Evolutionary conservation across 164 flowering plant species (phyloP), one percentile per base, ranked within the genome.

Genomic region (Brasenia schreberi): DNA sequence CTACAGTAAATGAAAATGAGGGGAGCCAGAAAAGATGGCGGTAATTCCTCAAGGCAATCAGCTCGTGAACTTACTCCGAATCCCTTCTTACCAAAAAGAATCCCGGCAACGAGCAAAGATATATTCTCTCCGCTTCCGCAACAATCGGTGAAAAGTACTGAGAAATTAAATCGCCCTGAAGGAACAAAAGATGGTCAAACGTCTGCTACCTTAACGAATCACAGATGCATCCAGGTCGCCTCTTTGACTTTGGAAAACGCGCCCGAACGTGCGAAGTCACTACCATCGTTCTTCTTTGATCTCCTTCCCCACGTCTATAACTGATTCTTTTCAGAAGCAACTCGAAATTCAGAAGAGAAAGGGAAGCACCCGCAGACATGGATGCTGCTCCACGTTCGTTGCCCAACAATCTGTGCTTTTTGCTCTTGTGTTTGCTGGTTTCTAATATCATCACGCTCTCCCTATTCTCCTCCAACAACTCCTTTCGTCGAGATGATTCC

Each of bases 381-480:
- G 77, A 73, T 27, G 18, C 66, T 53, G 16, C 12, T 14, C 56
- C 56, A 14, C 42, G 45, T 6, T 56, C 74, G 42, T 64, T 73
- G 60, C 62, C 73, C 65, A 61, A 71, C 11, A 75, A 66, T 39
- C 65, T 80, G 68, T 67, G 72, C 77, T 77, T 77, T 72, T 61
- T 83, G 43, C 72, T 76, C 75, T 66, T 81, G 45, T 82, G 81
- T 23, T 12, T 61, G 9, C 1, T 81, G 1, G 70, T 81, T 10
- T 69, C 85, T 65, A 84, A 80, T 74, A 77, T 84, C 33, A 72
- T 82, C 69, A 82, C 85, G 61, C 63, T 79, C 16, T 76, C 75
- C 70, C 69, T 81, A 42, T 78, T 63, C 66, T 72, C 77, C 62
- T 71, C 75, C 58, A 18, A 23, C 19, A 23, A 27, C 33, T 27